These are phyloP conservation scores for Trichosporon faecale DNA, from an alignment of 1,284 basidiomycete species.

Conservation along the genomic window DNA sequence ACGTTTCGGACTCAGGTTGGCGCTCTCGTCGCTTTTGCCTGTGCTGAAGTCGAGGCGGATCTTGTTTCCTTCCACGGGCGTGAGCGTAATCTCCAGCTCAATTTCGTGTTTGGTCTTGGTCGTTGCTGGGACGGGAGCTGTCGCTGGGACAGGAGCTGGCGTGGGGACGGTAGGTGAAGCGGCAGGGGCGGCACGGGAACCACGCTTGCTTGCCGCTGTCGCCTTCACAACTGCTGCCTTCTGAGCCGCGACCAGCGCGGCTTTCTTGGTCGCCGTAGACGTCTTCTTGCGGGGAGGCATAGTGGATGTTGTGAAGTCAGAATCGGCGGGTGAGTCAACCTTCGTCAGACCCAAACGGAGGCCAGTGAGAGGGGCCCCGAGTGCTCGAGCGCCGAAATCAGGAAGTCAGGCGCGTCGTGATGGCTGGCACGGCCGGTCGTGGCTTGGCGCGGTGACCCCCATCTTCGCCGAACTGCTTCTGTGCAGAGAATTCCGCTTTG, in stretches of 20 bases:
- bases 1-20: background rate
- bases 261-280: background rate
- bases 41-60: background rate
- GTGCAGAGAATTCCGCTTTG: no score
- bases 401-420: background rate
- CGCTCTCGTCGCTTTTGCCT: background rate
- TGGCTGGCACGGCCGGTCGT: background rate
- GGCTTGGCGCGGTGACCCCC: no score
- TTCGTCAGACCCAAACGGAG: background rate
- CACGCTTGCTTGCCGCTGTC: background rate
- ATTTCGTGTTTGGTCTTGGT: background rate
- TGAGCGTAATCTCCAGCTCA: background rate
- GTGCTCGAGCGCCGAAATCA: background rate
- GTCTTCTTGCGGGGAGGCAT: background rate
- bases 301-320: background rate
- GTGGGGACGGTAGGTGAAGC: no score
- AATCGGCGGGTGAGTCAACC: background rate
- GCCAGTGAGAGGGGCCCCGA: no score
- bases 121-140: background rate
- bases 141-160: no score
- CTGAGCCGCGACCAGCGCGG: background rate
- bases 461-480: no score
- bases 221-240: background rate
- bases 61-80: no score
- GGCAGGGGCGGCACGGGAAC: no score